These are phyloP conservation scores for Rubus idaeus DNA, from an alignment of 306 rosid genomes.

Conservation along the genomic window DNA sequence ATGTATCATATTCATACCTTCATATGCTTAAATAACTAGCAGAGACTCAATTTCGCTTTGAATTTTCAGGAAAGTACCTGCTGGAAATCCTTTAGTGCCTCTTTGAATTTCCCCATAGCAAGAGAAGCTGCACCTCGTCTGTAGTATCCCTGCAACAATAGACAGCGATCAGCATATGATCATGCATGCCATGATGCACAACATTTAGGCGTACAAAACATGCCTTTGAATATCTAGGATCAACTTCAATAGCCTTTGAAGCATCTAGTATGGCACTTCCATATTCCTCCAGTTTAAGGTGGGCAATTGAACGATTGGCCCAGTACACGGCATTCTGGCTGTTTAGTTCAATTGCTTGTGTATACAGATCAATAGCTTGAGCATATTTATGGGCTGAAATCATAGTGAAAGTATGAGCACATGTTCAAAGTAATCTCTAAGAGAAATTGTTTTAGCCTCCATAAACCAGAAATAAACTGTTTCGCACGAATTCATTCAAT, in stretches of 20 bases:
- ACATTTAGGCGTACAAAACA: slow-evolving; percentile 26
- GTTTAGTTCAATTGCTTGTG: slow-evolving; percentile 78
- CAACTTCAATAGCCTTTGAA: slow-evolving; percentile 79
- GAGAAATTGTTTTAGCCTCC: not conserved
- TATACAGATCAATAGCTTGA: slow-evolving; percentile 82
- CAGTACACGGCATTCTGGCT: slow-evolving; percentile 82
- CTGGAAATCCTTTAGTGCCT: slow-evolving; percentile 92
- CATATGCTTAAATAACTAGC: not conserved
- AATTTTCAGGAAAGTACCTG: slow-evolving; percentile 50
- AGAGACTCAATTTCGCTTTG: not conserved
- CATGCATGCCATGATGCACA: slow-evolving; percentile 17
- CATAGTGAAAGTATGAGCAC: slow-evolving; percentile 35
- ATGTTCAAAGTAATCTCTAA: slow-evolving; percentile 8
- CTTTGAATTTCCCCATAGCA: slow-evolving; percentile 93
- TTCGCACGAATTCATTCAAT: slow-evolving; percentile 4
- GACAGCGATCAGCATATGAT: slow-evolving; percentile 33
- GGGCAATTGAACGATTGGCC: slow-evolving; percentile 96
- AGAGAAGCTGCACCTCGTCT: slow-evolving; percentile 94
- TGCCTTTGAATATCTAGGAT: slow-evolving; percentile 92
- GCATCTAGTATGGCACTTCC: slow-evolving; percentile 98
- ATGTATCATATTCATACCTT: not conserved
- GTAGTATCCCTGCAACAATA: slow-evolving; percentile 78
- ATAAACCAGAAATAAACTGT: not conserved
- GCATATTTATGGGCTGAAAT: slow-evolving; percentile 78
- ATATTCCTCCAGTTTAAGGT: slow-evolving; percentile 90